Percentiles rank a stretch among this genome's conserved stretches.
phyloP scores from a whole-genome alignment of 352 stramenopile genomes.

The Globisporangium solare region DNA sequence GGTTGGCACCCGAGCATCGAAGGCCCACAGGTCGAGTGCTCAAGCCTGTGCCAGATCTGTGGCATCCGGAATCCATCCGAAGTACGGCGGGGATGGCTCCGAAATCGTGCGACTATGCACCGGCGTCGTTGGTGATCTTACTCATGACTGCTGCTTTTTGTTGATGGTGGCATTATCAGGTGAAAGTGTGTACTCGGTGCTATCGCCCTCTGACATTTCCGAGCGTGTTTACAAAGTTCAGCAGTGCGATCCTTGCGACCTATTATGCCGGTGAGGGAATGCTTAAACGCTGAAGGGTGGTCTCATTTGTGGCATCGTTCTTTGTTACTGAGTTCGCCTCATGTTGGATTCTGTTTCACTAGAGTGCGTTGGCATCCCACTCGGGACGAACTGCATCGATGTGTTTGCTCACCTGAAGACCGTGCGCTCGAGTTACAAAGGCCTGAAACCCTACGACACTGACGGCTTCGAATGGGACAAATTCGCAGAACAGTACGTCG shows the following conservation, averaged over 20 bases:
- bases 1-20: conserved; percentile 81
- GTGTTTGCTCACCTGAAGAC: conserved; percentile 71
- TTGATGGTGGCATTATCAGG: not conserved
- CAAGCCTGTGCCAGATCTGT: conserved; percentile 66
- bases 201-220: conserved; percentile 62
- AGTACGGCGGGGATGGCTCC: conserved; percentile 13
- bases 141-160: not conserved
- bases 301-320: too few species aligned
- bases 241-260: conserved; percentile 58
- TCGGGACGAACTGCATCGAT: conserved; percentile 65
- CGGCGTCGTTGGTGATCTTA: not conserved
- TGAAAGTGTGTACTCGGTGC: conserved; percentile 41
- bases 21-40: conserved; percentile 63
- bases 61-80: conserved; percentile 73
- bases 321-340: too few species aligned
- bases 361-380: conserved; percentile 64
- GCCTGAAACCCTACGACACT: conserved; percentile 53
- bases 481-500: conserved; percentile 63
- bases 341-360: not conserved
- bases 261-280: conserved; percentile 63
- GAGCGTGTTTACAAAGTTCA: conserved; percentile 74
- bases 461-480: conserved; percentile 58
- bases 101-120: not conserved
- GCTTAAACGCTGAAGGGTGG: too few species aligned
- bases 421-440: conserved; percentile 66